Conservation (phyloP, 306 rosid genomes). For the Morella rubra region DNA sequence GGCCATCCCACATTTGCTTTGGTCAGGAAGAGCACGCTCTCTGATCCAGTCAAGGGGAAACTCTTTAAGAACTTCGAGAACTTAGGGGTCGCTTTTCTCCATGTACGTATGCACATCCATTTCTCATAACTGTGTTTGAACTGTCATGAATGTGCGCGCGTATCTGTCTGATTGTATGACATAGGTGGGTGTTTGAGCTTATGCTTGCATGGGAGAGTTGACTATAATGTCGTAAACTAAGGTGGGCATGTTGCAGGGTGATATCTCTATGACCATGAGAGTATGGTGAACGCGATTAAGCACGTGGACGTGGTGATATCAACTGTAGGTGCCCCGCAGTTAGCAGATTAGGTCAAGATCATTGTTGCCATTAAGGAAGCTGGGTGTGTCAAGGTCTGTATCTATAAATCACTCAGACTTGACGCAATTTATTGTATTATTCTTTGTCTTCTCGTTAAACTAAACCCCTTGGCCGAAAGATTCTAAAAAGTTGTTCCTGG, state of each 20-base stretch:
- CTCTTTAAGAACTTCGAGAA: conserved; percentile 51
- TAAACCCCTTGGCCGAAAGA: too few relatives aligned
- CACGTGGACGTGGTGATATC: conserved; percentile 87
- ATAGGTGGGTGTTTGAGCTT: too few relatives aligned
- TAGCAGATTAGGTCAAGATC: conserved; percentile 79
- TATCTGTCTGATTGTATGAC: not conserved
- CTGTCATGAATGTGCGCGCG: too few relatives aligned
- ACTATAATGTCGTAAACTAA: too few relatives aligned
- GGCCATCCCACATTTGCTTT: conserved; percentile 79
- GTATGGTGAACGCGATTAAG: conserved; percentile 71
- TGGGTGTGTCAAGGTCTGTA: conserved; percentile 69
- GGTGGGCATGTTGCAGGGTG: conserved; percentile 51
- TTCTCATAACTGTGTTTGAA: too few relatives aligned
- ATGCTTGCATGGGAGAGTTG: too few relatives aligned
- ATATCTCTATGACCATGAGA: conserved; percentile 67
- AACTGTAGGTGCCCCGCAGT: conserved; percentile 51
- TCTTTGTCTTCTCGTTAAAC: too few relatives aligned
- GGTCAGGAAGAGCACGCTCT: conserved; percentile 59
- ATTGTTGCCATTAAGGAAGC: conserved; percentile 87
- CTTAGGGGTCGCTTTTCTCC: conserved; percentile 58
- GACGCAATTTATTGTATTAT: too few relatives aligned
- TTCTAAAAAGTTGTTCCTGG: too few relatives aligned
- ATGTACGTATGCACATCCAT: conserved; percentile 29
- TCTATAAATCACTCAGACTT: not conserved
- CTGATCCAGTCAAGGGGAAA: conserved; percentile 60